phyloP scores from a whole-genome alignment of 1,284 basidiomycete genomes.

The Meripilus lineatus region DNA sequence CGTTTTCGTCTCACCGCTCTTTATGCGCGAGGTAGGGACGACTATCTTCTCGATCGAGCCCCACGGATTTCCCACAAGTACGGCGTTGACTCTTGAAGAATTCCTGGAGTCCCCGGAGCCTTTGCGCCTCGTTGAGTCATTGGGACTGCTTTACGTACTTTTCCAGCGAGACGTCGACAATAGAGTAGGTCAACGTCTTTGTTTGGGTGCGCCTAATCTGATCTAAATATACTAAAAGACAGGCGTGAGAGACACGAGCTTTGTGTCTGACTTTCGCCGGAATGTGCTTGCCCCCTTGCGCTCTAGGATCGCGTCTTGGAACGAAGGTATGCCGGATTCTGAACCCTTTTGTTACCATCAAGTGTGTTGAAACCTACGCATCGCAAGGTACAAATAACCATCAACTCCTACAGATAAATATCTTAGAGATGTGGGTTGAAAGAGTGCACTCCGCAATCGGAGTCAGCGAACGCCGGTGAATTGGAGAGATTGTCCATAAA shows the following conservation, averaged over 20 bases:
- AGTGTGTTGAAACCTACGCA: not conserved
- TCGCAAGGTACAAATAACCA: slow-evolving; percentile 7
- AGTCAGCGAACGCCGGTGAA: no score
- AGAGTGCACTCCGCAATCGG: slow-evolving; percentile 30
- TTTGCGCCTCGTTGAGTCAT: slow-evolving; percentile 43
- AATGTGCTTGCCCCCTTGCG: slow-evolving; percentile 28
- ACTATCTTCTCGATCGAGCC: slow-evolving; percentile 46
- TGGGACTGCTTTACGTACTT: slow-evolving; percentile 50
- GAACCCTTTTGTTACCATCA: slow-evolving; percentile 22
- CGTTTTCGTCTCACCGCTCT: slow-evolving; percentile 42
- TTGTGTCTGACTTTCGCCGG: slow-evolving; percentile 22
- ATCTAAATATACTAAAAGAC: slow-evolving; percentile 34
- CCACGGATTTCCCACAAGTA: not conserved
- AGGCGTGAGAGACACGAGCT: slow-evolving; percentile 41
- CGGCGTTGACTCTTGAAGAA: slow-evolving; percentile 28
- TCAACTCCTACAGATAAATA: slow-evolving; percentile 33
- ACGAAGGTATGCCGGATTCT: slow-evolving; percentile 19
- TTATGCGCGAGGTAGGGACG: slow-evolving; percentile 47
- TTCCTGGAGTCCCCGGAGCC: slow-evolving; percentile 47
- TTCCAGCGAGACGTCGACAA: slow-evolving; percentile 43
- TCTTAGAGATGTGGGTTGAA: slow-evolving; percentile 40
- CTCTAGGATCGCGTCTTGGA: slow-evolving; percentile 22
- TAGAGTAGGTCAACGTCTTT: slow-evolving; percentile 26
- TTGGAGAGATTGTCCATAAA: no score
- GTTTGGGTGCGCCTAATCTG: slow-evolving; percentile 5